Percentiles rank a stretch among this genome's conserved stretches.
Conservation (phyloP, 1,284 basidiomycete genomes). For the Bjerkandera adusta region DNA sequence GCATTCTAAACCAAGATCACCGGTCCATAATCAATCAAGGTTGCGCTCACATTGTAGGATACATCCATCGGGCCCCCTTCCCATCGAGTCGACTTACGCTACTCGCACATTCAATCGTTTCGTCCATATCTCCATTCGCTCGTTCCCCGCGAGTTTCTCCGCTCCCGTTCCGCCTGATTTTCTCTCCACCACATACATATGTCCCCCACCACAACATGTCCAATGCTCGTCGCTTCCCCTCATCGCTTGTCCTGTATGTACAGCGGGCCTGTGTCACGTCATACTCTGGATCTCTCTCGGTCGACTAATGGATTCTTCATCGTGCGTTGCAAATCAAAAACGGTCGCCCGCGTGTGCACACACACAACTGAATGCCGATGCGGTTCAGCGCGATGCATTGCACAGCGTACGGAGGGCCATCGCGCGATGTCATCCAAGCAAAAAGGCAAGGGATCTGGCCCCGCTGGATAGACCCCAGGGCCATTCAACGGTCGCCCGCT, state of each 20-base stretch:
- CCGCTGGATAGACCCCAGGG: too few relatives aligned
- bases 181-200: neutral
- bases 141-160: neutral
- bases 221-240: constrained; percentile 9
- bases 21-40: neutral
- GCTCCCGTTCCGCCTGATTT: too few relatives aligned
- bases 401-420: too few relatives aligned
- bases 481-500: too few relatives aligned
- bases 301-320: neutral
- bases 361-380: too few relatives aligned
- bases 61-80: neutral
- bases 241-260: constrained; percentile 1
- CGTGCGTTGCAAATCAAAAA: too few relatives aligned
- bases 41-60: neutral
- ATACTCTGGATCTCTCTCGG: neutral
- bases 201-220: neutral
- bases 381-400: too few relatives aligned
- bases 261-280: constrained; percentile 9
- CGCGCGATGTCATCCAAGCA: too few relatives aligned
- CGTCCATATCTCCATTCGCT: neutral
- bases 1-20: constrained; percentile 27
- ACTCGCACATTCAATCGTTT: neutral
- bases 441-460: too few relatives aligned
- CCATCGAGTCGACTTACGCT: neutral
- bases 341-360: too few relatives aligned